phyloP scores from a whole-genome alignment of 306 rosid species.

The Medicago ruthenica region DNA sequence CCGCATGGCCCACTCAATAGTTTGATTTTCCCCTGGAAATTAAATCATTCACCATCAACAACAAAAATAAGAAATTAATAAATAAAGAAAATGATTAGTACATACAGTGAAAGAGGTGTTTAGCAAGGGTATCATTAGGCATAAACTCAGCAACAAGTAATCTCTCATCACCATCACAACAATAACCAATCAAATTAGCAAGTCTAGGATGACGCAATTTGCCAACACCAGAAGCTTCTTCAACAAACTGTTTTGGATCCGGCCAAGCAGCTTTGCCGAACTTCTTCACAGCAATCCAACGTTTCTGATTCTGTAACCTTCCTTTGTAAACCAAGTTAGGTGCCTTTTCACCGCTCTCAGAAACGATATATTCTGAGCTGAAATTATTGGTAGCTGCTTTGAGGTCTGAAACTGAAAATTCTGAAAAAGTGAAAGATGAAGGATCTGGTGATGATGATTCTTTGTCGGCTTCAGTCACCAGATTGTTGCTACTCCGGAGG shows the following conservation, averaged over 20 bases:
- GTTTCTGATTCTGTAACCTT: slow-evolving; percentile 62
- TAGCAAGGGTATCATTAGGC: slow-evolving; percentile 98
- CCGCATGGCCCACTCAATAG: slow-evolving; percentile 98
- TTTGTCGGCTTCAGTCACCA: not conserved
- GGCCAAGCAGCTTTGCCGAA: slow-evolving; percentile 95
- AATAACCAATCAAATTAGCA: slow-evolving; percentile 90
- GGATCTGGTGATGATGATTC: not conserved
- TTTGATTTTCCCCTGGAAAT: slow-evolving; percentile 90
- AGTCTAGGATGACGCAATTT: slow-evolving; percentile 80
- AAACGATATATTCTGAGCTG: slow-evolving; percentile 78
- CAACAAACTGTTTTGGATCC: slow-evolving; percentile 91
- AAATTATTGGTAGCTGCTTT: slow-evolving; percentile 85
- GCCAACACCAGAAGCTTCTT: slow-evolving; percentile 92
- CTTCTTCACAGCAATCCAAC: slow-evolving; percentile 97
- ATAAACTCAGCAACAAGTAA: slow-evolving; percentile 95
- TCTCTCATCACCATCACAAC: slow-evolving; percentile 96
- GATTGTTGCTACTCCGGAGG: not conserved
- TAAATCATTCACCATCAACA: not conserved
- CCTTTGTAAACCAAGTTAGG: slow-evolving; percentile 91
- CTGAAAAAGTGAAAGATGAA: slow-evolving; percentile 56
- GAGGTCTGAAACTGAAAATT: slow-evolving; percentile 78
- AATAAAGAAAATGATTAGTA: not conserved
- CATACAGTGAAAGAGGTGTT: slow-evolving; percentile 91
- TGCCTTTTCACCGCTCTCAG: slow-evolving; percentile 93
- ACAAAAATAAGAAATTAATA: not conserved